Conservation (phyloP, 106 monocot species). For the Acorus gramineus region DNA sequence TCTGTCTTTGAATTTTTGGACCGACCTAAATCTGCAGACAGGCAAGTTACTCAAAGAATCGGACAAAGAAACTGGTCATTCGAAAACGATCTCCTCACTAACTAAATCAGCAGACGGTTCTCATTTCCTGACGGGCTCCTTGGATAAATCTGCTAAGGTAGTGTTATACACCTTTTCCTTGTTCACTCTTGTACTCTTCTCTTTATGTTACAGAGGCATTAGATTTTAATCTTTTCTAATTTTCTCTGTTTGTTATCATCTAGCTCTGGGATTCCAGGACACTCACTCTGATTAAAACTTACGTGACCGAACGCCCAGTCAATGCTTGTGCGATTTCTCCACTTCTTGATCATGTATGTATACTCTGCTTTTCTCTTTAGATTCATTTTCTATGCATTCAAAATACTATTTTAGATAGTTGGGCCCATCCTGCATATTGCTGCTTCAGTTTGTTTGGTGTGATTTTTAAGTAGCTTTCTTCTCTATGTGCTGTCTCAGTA, state of each 20-base stretch:
- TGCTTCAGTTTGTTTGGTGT: too few relatives aligned
- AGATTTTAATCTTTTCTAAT: neutral
- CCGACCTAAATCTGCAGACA: conserved; percentile 33
- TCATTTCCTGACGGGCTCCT: conserved; percentile 86
- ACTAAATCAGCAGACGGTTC: conserved; percentile 79
- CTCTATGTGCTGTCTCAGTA: too few relatives aligned
- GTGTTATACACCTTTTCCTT: neutral
- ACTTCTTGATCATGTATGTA: conserved; percentile 83
- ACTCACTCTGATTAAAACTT: conserved; percentile 80
- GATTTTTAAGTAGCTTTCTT: too few relatives aligned
- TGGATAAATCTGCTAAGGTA: conserved; percentile 94
- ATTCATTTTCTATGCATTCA: too few relatives aligned
- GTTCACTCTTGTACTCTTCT: neutral
- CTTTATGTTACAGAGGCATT: neutral
- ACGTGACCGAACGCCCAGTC: conserved; percentile 63
- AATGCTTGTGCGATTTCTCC: conserved; percentile 94
- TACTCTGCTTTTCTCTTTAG: too few relatives aligned
- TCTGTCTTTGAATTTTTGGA: neutral
- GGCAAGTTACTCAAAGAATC: conserved; percentile 75
- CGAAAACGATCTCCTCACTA: conserved; percentile 64
- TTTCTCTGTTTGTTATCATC: conserved; percentile 6
- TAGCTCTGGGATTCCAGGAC: conserved; percentile 91
- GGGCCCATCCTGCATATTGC: too few relatives aligned
- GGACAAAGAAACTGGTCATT: conserved; percentile 74
- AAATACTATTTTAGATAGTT: too few relatives aligned